phyloP scores from a whole-genome alignment of 1,139 yeast genomes.

The Arxiozyma slooffiae region DNA sequence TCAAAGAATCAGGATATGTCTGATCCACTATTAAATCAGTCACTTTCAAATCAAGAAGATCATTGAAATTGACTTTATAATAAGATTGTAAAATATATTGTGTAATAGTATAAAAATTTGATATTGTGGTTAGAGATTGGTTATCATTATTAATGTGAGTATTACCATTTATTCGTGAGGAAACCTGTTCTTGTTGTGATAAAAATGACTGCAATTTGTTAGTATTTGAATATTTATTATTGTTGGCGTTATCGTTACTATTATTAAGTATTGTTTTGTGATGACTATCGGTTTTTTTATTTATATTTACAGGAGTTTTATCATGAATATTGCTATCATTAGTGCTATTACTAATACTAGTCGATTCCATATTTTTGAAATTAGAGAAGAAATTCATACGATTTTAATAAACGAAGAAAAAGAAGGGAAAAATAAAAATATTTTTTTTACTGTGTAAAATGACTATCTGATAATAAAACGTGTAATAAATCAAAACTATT shows the following conservation, averaged over 20 bases:
- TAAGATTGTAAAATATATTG: slow-evolving; percentile 24
- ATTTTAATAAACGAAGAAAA: no score
- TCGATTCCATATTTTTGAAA: not conserved
- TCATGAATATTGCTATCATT: not conserved
- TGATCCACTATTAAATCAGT: slow-evolving; percentile 29
- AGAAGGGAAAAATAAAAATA: no score
- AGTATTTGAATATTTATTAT: slow-evolving; percentile 5
- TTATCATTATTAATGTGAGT: slow-evolving; percentile 6
- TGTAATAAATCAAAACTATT: no score
- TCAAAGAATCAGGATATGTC: slow-evolving; percentile 29
- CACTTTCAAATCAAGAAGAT: slow-evolving; percentile 14
- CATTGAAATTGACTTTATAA: slow-evolving; percentile 19
- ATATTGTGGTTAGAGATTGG: slow-evolving; percentile 14
- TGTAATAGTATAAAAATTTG: slow-evolving; percentile 23
- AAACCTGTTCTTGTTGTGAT: slow-evolving; percentile 19
- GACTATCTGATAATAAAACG: not conserved
- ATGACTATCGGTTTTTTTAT: not conserved
- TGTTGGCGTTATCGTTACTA: slow-evolving; percentile 1
- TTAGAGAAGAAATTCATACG: not conserved
- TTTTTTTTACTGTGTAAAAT: not conserved
- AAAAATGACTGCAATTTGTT: slow-evolving; percentile 7
- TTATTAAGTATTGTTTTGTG: not conserved
- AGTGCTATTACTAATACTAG: not conserved
- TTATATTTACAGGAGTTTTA: not conserved
- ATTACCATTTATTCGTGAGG: slow-evolving; percentile 3